These are phyloP conservation scores for Aotearoamyces nothofagi DNA, from an alignment of 2,329 filamentous ascomycete genomes.

Conservation along the genomic window DNA sequence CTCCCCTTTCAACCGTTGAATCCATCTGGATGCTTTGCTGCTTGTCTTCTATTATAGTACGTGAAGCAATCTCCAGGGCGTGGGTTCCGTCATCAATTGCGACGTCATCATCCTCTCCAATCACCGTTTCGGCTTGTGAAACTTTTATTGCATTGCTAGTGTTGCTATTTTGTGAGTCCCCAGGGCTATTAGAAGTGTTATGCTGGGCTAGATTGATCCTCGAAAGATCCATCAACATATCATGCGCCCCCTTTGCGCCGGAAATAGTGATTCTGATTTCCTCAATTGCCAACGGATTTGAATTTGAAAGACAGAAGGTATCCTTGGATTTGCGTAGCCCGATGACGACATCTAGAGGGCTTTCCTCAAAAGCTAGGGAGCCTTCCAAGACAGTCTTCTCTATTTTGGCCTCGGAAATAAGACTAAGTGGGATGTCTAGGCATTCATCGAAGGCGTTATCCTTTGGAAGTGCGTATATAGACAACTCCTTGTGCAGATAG, in stretches of 20 bases:
- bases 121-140: neutral
- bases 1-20: no score
- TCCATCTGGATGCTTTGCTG: no score
- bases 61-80: no score
- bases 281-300: neutral
- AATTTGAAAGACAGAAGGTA: neutral
- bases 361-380: neutral
- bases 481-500: neutral
- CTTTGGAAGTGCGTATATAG: neutral
- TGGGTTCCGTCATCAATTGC: neutral
- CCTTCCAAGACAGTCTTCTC: neutral
- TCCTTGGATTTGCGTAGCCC: neutral
- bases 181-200: no score
- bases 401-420: neutral
- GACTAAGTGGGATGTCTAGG: neutral
- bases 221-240: no score
- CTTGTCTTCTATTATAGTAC: neutral
- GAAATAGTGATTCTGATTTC: neutral
- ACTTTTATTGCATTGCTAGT: no score
- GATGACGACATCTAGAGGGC: neutral
- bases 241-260: no score
- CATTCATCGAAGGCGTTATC: neutral
- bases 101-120: neutral
- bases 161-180: no score
- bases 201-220: no score